Conservation (phyloP, 176 grass and related monocot genomes). For the Triticum timopheevii region DNA sequence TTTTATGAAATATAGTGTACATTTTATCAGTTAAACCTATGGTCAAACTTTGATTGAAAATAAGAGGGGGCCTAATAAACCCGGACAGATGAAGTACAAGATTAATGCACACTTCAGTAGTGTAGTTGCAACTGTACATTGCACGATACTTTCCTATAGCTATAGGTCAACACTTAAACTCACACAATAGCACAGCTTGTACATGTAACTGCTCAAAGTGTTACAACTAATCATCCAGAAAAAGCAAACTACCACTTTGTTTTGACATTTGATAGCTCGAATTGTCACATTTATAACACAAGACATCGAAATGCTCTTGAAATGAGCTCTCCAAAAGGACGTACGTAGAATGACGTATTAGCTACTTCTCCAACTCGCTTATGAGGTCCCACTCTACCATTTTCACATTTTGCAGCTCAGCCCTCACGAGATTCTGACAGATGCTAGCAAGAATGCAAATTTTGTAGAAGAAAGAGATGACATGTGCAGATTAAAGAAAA, state of each 20-base stretch:
- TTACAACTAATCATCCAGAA: neutral
- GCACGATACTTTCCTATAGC: slow-evolving; percentile 1
- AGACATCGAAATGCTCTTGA: neutral
- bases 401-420: neutral
- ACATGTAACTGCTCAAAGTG: neutral
- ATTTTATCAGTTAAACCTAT: too few species aligned
- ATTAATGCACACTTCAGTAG: neutral
- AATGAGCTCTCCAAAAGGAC: neutral
- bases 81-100: neutral
- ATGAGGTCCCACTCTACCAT: neutral
- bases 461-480: neutral
- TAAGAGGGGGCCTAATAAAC: too few species aligned
- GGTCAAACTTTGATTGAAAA: too few species aligned
- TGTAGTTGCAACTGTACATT: neutral
- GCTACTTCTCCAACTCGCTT: neutral
- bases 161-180: neutral
- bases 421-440: neutral
- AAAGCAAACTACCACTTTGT: neutral
- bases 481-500: slow-evolving; percentile 4
- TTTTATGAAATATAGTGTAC: too few species aligned
- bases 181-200: neutral
- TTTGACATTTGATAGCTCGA: slow-evolving; percentile 23
- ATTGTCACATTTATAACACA: neutral
- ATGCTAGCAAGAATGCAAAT: neutral
- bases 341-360: neutral